Percentiles rank a stretch among this genome's conserved stretches.
These are phyloP conservation scores for Scheffersomyces illinoinensis DNA, from an alignment of 1,139 yeast species.

Conservation along the genomic window DNA sequence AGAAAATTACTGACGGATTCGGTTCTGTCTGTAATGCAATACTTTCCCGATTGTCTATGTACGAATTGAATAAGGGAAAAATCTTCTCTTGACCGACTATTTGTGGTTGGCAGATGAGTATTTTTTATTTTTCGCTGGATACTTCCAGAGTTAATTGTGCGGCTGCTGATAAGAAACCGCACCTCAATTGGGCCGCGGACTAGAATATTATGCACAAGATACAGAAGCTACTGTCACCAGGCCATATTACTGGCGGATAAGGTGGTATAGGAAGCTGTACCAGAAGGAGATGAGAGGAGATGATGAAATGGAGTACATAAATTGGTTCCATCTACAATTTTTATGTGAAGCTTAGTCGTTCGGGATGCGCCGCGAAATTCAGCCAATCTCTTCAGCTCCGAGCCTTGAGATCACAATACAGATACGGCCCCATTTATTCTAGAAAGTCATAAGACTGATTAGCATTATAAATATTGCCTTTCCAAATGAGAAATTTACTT, in stretches of 20 bases:
- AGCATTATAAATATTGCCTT: no score
- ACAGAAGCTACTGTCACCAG: not conserved
- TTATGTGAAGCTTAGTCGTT: no score
- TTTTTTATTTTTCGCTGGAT: not conserved
- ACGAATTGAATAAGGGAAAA: not conserved
- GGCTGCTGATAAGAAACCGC: not conserved
- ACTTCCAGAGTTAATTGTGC: not conserved
- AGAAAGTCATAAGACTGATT: no score
- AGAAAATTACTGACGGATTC: not conserved
- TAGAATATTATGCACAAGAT: not conserved
- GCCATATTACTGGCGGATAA: not conserved
- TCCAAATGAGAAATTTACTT: no score
- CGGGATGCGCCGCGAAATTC: no score
- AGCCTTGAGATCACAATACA: no score
- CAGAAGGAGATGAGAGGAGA: no score
- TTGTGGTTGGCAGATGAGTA: not conserved
- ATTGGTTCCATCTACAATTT: no score
- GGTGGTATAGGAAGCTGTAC: not conserved
- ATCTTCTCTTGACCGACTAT: not conserved
- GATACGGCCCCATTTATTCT: no score
- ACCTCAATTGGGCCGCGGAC: not conserved
- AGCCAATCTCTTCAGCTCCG: no score
- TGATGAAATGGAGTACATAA: no score
- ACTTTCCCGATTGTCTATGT: not conserved
- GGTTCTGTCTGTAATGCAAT: not conserved